Conservation (phyloP, 73 alveolate genomes). For the Paramecium bursaria region DNA sequence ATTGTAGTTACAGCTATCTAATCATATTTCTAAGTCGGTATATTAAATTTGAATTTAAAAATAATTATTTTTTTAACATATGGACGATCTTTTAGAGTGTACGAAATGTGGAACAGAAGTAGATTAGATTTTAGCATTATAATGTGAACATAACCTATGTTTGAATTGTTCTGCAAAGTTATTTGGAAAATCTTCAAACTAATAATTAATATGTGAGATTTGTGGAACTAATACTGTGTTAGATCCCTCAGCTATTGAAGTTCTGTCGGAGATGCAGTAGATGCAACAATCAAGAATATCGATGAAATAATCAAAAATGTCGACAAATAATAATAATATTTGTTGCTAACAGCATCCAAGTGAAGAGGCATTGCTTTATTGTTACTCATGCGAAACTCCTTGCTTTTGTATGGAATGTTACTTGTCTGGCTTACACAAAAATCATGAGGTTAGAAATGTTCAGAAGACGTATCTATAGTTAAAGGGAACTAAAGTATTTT, state of each 20-base stretch:
- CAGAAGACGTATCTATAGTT: slow-evolving; percentile 30
- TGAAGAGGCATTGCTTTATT: slow-evolving; percentile 53
- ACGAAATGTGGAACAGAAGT: slow-evolving; percentile 59
- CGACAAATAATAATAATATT: slow-evolving; percentile 18
- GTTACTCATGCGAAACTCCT: slow-evolving; percentile 60
- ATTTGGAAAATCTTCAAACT: slow-evolving; percentile 11
- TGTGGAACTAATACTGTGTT: slow-evolving; percentile 54
- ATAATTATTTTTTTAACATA: no score
- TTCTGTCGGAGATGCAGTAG: slow-evolving; percentile 2
- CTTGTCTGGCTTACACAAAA: slow-evolving; percentile 65
- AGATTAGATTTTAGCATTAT: slow-evolving; percentile 50
- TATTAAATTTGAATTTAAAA: no score
- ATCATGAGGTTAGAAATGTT: slow-evolving; percentile 67
- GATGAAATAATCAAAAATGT: not conserved
- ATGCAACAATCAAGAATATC: not conserved
- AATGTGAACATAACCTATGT: slow-evolving; percentile 65
- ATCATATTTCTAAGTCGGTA: no score
- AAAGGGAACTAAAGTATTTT: not conserved
- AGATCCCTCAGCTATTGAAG: slow-evolving; percentile 57
- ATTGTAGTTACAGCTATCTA: no score
- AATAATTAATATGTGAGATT: slow-evolving; percentile 52
- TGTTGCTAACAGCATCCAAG: slow-evolving; percentile 11
- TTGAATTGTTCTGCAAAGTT: slow-evolving; percentile 60
- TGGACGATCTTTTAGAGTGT: slow-evolving; percentile 58
- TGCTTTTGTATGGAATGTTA: slow-evolving; percentile 70